A percentile compares a stretch with the other conserved stretches of the same genome.
Conservation (phyloP, 352 stramenopile species). For the Globisporangium uncinulatum region DNA sequence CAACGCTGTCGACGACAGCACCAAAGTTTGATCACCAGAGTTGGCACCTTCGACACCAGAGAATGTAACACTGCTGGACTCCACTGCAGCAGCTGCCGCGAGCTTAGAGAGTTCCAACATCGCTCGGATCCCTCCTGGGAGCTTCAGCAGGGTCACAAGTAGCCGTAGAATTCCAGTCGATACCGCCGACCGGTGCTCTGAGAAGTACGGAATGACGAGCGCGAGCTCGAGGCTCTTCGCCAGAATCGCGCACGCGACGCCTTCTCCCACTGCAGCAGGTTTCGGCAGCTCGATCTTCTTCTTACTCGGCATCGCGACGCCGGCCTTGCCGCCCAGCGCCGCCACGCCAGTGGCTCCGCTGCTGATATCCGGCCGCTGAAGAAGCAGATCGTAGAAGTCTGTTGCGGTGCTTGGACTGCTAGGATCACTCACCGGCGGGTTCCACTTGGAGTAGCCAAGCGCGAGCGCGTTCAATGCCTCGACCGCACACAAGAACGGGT, state of each 20-base stretch:
- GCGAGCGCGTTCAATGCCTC: slow-evolving; percentile 29
- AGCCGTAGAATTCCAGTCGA: slow-evolving; percentile 28
- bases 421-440: slow-evolving; percentile 5
- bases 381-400: slow-evolving; percentile 25
- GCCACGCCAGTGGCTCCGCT: not conserved
- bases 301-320: slow-evolving; percentile 23
- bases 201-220: slow-evolving; percentile 19
- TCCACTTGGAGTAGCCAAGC: slow-evolving; percentile 32
- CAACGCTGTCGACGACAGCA: not conserved
- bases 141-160: slow-evolving; percentile 22
- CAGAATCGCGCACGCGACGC: slow-evolving; percentile 24
- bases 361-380: slow-evolving; percentile 1
- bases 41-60: too few species aligned
- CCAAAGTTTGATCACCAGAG: not conserved
- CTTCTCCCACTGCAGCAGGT: slow-evolving; percentile 18
- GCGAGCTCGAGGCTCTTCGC: slow-evolving; percentile 20
- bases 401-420: not conserved
- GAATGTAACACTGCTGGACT: not conserved
- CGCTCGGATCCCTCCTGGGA: slow-evolving; percentile 26
- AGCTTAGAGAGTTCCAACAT: slow-evolving; percentile 23
- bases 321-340: not conserved
- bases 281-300: slow-evolving; percentile 31
- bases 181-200: slow-evolving; percentile 18
- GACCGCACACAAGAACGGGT: slow-evolving; percentile 26
- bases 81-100: not conserved